These are phyloP conservation scores for Pseudodiploospora longispora DNA, from an alignment of 2,329 filamentous ascomycete species.

Conservation along the genomic window DNA sequence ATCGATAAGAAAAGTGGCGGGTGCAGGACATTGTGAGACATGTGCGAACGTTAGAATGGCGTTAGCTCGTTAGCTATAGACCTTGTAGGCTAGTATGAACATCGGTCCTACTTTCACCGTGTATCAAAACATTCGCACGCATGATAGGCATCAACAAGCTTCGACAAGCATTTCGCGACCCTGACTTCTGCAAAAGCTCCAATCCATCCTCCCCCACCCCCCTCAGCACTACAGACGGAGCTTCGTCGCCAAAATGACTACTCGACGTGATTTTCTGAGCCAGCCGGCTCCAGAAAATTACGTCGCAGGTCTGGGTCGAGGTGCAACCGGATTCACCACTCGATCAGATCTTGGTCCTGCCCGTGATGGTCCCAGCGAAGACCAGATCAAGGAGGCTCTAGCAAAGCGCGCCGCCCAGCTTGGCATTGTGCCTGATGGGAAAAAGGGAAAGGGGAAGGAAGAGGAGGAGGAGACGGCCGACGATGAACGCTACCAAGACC, in stretches of 20 bases:
- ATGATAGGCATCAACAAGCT: not conserved
- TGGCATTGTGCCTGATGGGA: conserved; percentile 61
- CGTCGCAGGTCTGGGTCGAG: conserved; percentile 92
- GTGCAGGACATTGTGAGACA: not conserved
- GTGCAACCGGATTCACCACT: conserved; percentile 96
- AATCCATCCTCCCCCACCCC: not conserved
- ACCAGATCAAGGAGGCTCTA: conserved; percentile 96
- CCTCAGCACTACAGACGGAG: not conserved
- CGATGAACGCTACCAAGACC: conserved; percentile 83
- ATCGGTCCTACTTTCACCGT: too few species aligned
- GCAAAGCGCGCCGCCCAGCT: conserved; percentile 86
- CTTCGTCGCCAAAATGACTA: conserved; percentile 35
- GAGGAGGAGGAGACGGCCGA: conserved; percentile 65
- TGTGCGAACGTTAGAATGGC: not conserved
- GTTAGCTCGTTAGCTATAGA: too few species aligned
- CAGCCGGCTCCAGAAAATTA: conserved; percentile 82
- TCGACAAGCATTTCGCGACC: conserved; percentile 4
- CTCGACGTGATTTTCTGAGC: conserved; percentile 76
- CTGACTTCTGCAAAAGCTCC: not conserved
- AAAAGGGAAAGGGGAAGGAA: conserved; percentile 62
- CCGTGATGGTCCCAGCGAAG: conserved; percentile 88
- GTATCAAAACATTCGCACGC: not conserved
- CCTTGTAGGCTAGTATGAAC: too few species aligned
- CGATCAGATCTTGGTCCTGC: conserved; percentile 93
- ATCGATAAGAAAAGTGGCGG: conserved; percentile 15